Base-by-base conservation (phyloP, 1,284 basidiomycete genomes). In the Malassezia vespertilionis region DNA sequence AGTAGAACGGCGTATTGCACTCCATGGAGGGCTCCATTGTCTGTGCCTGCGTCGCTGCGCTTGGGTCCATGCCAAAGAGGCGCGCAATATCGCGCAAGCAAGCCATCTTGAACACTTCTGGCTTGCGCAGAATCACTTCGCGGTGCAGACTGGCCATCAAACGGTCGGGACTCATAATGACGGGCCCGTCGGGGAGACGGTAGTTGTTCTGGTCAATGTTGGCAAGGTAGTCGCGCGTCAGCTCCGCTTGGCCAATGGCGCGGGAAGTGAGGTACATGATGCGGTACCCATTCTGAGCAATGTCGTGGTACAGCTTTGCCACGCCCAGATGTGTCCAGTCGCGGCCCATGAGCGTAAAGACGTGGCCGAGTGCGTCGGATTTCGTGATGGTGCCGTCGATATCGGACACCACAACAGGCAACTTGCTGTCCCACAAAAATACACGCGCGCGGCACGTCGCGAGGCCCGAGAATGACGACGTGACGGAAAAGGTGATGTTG, bases 41-140 rank as follows among this genome's bases (percentile, higher is more conserved):
- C 15, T 28, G 45, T 18, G 17, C 33, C 24, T 49, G 41, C n/a
- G n/a, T n/a, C 18, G 33, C 23, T 20, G 50, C 34, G 12, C 43
- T 43, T 23, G 44, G 55, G 34, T 63, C 63, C 20, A 79, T 78
- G 7, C 86, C 85, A 67, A 96, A 99, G 7, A 97, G 73, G 22
- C 89, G 78, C 60, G 89, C 87, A 47, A 99, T 95, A 72, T 99
- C 93, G 30, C 90, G 78, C 56, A 99, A 74, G 73, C 90, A 96
- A 2, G 93, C 91, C 93, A 99, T 99, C 76, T 99, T 99, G 79
- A 99, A 99, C 23, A 97, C 80, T 70, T 99, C 93, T 0, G 93
- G 93, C 74, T 97, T 96, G 30, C 90, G 82, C 47, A 59, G 30
- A 33, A 59, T 64, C 15, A 71, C 79, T 44, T 71, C 69, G 32